These are phyloP conservation scores for Pythium pyrilobum DNA, from an alignment of 352 stramenopile species.

Conservation along the genomic window DNA sequence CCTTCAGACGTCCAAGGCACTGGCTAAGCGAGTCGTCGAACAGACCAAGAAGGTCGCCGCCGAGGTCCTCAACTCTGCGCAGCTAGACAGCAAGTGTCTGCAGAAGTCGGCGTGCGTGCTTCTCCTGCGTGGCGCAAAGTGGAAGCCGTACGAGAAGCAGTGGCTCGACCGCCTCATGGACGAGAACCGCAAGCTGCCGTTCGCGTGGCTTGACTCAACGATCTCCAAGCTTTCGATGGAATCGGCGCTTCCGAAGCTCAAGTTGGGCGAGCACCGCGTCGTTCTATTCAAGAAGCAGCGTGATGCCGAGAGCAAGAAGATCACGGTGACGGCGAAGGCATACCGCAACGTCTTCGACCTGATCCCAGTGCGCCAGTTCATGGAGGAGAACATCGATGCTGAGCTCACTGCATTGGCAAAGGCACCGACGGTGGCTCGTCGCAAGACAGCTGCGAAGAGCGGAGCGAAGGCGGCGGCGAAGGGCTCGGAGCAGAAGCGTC, in stretches of 20 bases:
- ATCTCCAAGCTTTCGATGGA: conserved; percentile 68
- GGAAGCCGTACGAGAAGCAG: conserved; percentile 57
- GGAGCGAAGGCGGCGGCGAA: conserved; percentile 2
- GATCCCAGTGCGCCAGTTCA: conserved; percentile 46
- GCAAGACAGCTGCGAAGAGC: conserved; percentile 21
- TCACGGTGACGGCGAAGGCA: conserved; percentile 42
- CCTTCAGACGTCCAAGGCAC: conserved; percentile 47
- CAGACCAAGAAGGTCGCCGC: conserved; percentile 48
- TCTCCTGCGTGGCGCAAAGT: conserved; percentile 50
- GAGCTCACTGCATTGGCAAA: conserved; percentile 52
- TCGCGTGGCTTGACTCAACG: conserved; percentile 66
- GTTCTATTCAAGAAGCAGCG: conserved; percentile 62
- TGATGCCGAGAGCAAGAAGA: conserved; percentile 26
- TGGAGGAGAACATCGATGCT: conserved; percentile 30
- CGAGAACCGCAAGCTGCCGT: conserved; percentile 51
- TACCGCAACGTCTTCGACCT: conserved; percentile 64
- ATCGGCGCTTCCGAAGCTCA: conserved; percentile 39
- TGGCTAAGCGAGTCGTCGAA: conserved; percentile 50
- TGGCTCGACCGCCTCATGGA: conserved; percentile 64
- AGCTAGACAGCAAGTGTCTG: conserved; percentile 64
- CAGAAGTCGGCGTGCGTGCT: conserved; percentile 58
- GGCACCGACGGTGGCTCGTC: conserved; percentile 40
- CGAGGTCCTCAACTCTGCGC: conserved; percentile 60
- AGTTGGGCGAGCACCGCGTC: conserved; percentile 44
- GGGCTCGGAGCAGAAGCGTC: conserved; percentile 1